phyloP scores from a whole-genome alignment of 345 rosid species.

The Cardiospermum halicacabum region DNA sequence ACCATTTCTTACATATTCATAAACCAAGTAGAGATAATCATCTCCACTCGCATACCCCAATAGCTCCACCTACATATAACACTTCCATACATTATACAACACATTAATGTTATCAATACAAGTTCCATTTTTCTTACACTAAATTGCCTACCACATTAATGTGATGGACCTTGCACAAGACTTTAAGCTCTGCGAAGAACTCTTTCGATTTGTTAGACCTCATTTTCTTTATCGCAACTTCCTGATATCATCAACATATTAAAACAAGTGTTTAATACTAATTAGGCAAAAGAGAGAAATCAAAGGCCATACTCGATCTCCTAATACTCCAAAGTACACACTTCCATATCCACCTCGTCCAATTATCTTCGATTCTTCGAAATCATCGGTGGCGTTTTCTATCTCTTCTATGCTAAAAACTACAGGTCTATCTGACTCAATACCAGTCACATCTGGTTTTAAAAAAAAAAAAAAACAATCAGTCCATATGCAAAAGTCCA shows the following conservation, averaged over 20 bases:
- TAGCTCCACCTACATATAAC: constrained; percentile 55
- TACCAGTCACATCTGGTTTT: constrained; percentile 29
- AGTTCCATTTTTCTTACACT: too few relatives aligned
- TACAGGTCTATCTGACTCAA: constrained; percentile 54
- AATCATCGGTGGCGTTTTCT: constrained; percentile 50
- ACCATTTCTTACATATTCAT: constrained; percentile 50
- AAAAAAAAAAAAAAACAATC: too few relatives aligned
- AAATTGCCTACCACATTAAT: constrained; percentile 50
- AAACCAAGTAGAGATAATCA: constrained; percentile 61
- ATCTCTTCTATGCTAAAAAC: constrained; percentile 38
- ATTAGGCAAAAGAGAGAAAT: not conserved
- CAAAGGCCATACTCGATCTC: constrained; percentile 28
- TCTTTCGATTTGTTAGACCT: constrained; percentile 60
- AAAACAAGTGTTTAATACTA: not conserved
- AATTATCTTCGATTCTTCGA: constrained; percentile 44
- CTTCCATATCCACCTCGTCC: constrained; percentile 58
- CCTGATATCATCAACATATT: constrained; percentile 33
- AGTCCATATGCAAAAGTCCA: not conserved
- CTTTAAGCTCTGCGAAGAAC: constrained; percentile 69
- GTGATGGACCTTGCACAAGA: constrained; percentile 62
- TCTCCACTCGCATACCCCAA: constrained; percentile 60
- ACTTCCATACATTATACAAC: not conserved
- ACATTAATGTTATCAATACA: too few relatives aligned
- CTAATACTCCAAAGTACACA: constrained; percentile 46
- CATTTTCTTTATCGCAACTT: constrained; percentile 72